Conservation (phyloP, 257 asterid genomes). For the Craterostigma plantagineum region DNA sequence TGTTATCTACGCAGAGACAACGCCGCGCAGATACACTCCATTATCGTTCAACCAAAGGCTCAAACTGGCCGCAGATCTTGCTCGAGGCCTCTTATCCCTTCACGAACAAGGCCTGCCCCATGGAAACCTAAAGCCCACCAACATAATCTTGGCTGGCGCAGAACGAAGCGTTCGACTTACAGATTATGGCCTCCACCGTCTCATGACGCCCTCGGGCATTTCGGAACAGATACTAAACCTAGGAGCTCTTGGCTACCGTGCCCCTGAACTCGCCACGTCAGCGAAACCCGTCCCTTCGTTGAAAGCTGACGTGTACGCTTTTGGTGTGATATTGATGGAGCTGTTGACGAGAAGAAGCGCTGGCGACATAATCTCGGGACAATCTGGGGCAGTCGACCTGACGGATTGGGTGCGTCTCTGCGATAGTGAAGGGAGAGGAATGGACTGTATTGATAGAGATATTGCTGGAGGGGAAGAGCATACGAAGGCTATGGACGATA, state of each 20-base stretch:
- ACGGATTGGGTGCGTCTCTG: constrained; percentile 90
- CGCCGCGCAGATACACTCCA: constrained; percentile 75
- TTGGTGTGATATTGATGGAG: constrained; percentile 93
- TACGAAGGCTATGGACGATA: constrained; percentile 57
- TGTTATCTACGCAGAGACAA: constrained; percentile 44
- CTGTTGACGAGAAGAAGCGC: constrained; percentile 88
- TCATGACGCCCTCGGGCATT: constrained; percentile 79
- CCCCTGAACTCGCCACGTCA: constrained; percentile 65
- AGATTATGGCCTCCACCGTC: constrained; percentile 87
- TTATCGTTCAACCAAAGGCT: constrained; percentile 70
- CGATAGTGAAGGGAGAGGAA: constrained; percentile 70
- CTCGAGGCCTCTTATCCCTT: constrained; percentile 52
- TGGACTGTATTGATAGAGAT: constrained; percentile 87
- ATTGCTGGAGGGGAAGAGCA: constrained; percentile 72
- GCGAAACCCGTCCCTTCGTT: constrained; percentile 57
- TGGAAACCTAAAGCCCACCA: constrained; percentile 91
- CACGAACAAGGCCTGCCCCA: constrained; percentile 84
- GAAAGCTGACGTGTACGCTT: constrained; percentile 84
- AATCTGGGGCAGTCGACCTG: constrained; percentile 87
- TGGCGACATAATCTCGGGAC: constrained; percentile 90
- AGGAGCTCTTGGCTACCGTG: constrained; percentile 87
- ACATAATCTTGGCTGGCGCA: constrained; percentile 49
- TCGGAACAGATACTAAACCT: constrained; percentile 80
- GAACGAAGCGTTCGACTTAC: constrained; percentile 41
- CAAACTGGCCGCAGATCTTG: constrained; percentile 65